Percentiles rank a stretch among this genome's conserved stretches.
These are phyloP conservation scores for Phyllosticta citriasiana DNA, from an alignment of 2,329 filamentous ascomycete genomes.

Conservation along the genomic window DNA sequence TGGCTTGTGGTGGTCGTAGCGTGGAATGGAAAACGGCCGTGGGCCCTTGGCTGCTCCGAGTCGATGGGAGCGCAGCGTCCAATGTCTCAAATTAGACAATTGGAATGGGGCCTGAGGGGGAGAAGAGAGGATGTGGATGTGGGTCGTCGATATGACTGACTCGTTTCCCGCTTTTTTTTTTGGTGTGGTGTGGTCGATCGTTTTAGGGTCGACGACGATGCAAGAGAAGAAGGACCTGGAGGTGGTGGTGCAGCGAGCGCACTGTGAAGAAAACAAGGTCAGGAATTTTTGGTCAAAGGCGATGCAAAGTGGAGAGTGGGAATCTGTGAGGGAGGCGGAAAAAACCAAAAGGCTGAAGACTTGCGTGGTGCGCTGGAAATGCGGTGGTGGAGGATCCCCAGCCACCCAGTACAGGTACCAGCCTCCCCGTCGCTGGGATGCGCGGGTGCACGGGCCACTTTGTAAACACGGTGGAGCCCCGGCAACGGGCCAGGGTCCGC, in stretches of 20 bases:
- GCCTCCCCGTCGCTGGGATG: background rate
- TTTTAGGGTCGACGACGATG: background rate
- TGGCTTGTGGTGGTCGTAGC: background rate
- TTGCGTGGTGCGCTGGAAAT: conserved; percentile 5
- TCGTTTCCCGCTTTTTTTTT: background rate
- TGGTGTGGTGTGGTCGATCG: background rate
- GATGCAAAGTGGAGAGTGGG: conserved; percentile 8
- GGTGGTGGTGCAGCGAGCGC: background rate
- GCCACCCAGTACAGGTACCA: background rate
- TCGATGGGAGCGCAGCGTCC: background rate
- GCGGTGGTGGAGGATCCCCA: conserved; percentile 6
- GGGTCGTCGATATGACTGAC: background rate
- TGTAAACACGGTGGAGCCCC: conserved; percentile 7
- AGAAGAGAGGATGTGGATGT: background rate
- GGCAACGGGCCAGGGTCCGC: conserved; percentile 2
- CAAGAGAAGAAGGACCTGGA: background rate
- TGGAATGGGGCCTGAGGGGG: background rate
- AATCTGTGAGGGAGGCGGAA: background rate
- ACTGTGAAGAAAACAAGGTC: background rate
- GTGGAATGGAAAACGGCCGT: background rate
- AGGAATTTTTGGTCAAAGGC: background rate
- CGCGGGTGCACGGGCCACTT: background rate
- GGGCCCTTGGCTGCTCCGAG: background rate
- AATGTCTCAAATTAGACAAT: background rate
- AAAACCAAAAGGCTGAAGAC: background rate